phyloP scores from a whole-genome alignment of 768 basidiomycete genomes.

The Lactifluus pinguis region DNA sequence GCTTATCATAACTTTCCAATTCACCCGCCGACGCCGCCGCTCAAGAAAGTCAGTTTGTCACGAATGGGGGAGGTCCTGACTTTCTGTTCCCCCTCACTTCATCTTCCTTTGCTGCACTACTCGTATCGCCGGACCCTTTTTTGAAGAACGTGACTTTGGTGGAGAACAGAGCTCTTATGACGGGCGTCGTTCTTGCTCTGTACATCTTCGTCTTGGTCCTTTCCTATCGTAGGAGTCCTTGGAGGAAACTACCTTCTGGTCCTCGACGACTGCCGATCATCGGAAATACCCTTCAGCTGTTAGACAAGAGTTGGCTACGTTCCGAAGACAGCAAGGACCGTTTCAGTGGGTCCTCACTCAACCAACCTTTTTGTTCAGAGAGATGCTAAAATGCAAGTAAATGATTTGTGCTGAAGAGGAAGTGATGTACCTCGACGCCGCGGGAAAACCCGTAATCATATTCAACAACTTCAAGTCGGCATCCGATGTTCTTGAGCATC shows the following conservation, averaged over 20 bases:
- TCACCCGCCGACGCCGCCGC: background rate
- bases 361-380: too few relatives aligned
- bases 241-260: slow-evolving; percentile 2
- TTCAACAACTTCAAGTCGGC: background rate
- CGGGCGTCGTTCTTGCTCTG: background rate
- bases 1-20: background rate
- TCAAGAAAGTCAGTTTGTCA: background rate
- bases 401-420: slow-evolving; percentile 1
- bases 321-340: background rate
- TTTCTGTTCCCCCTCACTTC: background rate
- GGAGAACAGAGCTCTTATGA: background rate
- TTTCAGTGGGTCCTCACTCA: background rate
- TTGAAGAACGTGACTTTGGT: background rate
- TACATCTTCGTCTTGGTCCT: background rate
- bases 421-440: slow-evolving; percentile 19
- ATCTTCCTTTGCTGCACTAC: background rate
- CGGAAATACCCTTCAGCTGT: background rate
- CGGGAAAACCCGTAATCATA: slow-evolving; percentile 16
- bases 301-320: background rate
- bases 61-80: background rate
- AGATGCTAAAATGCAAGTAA: background rate
- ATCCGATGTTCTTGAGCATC: slow-evolving; percentile 21
- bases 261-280: slow-evolving; percentile 1
- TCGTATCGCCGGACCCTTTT: background rate
- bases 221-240: background rate